A percentile compares a stretch with the other conserved stretches of the same genome.
phyloP scores from a whole-genome alignment of 352 stramenopile species.

The Phytophthora megakarya region DNA sequence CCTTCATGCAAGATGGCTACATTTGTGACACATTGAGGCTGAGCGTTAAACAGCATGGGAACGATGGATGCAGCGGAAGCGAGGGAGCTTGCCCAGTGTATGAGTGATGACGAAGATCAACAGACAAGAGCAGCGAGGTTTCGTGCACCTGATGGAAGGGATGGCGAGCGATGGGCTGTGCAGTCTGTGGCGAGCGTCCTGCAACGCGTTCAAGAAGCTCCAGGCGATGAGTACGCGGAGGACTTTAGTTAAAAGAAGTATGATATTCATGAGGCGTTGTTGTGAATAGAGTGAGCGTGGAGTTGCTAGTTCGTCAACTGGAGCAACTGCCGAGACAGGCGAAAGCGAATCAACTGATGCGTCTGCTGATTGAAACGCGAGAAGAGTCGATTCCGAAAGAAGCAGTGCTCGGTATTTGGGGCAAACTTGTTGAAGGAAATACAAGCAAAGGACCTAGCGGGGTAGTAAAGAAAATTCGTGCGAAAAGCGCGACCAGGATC shows the following conservation, averaged over 20 bases:
- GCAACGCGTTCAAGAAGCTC: constrained; percentile 40
- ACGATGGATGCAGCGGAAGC: constrained; percentile 39
- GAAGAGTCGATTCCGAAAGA: constrained; percentile 60
- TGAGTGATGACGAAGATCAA: constrained; percentile 51
- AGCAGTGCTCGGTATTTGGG: constrained; percentile 60
- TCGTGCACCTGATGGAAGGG: constrained; percentile 7
- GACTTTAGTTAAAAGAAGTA: too few species aligned
- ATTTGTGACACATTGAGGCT: constrained; percentile 24
- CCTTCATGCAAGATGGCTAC: constrained; percentile 34
- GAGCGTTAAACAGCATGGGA: constrained; percentile 5
- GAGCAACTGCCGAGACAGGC: constrained; percentile 40
- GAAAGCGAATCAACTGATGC: constrained; percentile 42
- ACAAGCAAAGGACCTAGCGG: background rate
- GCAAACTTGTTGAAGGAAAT: constrained; percentile 36
- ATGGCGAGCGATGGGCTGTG: constrained; percentile 26
- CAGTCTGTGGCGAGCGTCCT: constrained; percentile 47
- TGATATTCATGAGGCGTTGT: too few species aligned
- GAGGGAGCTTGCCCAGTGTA: constrained; percentile 41
- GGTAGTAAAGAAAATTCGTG: constrained; percentile 19
- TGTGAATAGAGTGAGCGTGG: constrained; percentile 42
- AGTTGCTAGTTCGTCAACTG: constrained; percentile 39
- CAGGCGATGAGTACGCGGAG: constrained; percentile 56
- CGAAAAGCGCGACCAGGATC: constrained; percentile 49
- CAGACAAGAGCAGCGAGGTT: constrained; percentile 10
- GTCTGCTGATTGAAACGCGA: constrained; percentile 51